phyloP scores from a whole-genome alignment of 192 early-diverging fungal species.

The Obelidium mucronatum region DNA sequence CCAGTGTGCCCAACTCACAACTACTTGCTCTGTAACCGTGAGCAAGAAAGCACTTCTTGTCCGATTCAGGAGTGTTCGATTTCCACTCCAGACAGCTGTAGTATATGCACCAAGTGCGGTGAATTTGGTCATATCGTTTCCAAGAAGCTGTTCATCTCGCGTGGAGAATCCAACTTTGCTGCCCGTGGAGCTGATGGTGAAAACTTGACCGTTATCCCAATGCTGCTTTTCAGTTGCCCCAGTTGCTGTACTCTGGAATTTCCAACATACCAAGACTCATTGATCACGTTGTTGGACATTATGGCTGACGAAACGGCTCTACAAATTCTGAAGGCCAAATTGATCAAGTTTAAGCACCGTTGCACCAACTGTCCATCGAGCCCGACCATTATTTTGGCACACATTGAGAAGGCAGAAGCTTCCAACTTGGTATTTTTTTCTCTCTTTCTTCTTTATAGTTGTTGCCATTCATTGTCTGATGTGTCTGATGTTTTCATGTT shows the following conservation, averaged over 20 bases:
- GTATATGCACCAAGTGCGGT: neutral
- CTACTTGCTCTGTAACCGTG: neutral
- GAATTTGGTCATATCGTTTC: neutral
- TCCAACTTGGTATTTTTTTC: too few relatives aligned
- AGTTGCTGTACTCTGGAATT: neutral
- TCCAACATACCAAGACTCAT: neutral
- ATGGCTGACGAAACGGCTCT: neutral
- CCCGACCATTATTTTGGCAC: constrained; percentile 3
- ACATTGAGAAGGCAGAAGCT: too few relatives aligned
- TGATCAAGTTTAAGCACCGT: neutral
- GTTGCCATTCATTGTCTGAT: too few relatives aligned
- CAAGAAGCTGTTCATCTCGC: neutral
- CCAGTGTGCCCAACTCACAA: too few relatives aligned
- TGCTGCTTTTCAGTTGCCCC: neutral
- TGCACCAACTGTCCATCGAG: neutral
- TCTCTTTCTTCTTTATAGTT: too few relatives aligned
- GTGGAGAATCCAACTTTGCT: neutral
- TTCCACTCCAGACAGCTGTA: neutral
- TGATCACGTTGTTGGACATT: neutral
- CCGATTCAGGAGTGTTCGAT: neutral
- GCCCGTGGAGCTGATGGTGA: neutral
- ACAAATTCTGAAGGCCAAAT: neutral
- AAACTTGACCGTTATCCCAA: neutral
- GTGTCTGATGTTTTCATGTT: neutral
- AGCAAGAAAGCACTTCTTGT: neutral